Percentiles rank a stretch among this genome's conserved stretches.
phyloP scores from a whole-genome alignment of 2,329 filamentous ascomycete genomes.

The Gnomoniopsis sp. region DNA sequence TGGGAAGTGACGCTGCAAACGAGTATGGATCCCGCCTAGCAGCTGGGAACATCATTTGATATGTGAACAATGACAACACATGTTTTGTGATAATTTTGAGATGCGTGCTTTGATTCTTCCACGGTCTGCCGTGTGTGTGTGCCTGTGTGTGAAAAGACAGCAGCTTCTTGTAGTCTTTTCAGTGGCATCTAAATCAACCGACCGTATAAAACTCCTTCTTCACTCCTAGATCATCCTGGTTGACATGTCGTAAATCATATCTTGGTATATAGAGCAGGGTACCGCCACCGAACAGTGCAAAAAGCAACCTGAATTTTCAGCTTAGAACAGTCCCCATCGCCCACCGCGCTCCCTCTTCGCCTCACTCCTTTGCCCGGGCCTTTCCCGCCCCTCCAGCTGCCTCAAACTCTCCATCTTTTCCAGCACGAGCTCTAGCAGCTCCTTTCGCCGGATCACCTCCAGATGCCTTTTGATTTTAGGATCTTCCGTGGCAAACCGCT shows the following conservation, averaged over 20 bases:
- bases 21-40: slow-evolving; percentile 35
- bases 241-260: slow-evolving; percentile 6
- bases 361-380: slow-evolving; percentile 40
- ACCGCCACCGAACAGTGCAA: not conserved
- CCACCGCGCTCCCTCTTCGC: slow-evolving; percentile 24
- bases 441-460: slow-evolving; percentile 88
- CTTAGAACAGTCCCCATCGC: slow-evolving; percentile 16
- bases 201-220: not conserved
- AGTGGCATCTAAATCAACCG: not conserved
- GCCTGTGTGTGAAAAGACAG: not conserved
- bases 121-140: not conserved
- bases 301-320: not conserved
- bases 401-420: slow-evolving; percentile 93
- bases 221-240: not conserved
- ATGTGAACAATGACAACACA: not conserved
- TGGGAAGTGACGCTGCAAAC: slow-evolving; percentile 95
- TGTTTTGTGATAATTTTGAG: not conserved
- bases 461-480: slow-evolving; percentile 84
- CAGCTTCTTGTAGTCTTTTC: not conserved
- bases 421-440: slow-evolving; percentile 86
- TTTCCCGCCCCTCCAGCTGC: slow-evolving; percentile 74
- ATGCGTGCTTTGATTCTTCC: not conserved
- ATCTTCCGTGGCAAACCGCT: slow-evolving; percentile 89
- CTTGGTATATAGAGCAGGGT: slow-evolving; percentile 4
- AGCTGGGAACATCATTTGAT: not conserved